Conservation (phyloP, 1,284 basidiomycete species). For the Marasmius fiardii region DNA sequence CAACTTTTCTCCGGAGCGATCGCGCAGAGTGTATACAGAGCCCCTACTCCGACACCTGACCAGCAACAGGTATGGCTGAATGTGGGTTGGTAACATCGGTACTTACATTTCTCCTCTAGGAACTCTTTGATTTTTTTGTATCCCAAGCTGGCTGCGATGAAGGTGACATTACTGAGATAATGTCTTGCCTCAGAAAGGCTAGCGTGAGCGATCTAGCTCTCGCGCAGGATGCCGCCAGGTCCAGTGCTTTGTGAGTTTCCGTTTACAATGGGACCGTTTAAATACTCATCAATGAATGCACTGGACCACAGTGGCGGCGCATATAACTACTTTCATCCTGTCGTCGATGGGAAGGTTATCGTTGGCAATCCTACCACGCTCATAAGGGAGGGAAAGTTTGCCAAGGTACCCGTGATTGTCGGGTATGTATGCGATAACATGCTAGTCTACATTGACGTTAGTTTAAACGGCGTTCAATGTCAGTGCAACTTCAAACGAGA, state of each 20-base stretch:
- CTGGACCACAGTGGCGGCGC: slow-evolving; percentile 25
- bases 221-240: slow-evolving; percentile 47
- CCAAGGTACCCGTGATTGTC: slow-evolving; percentile 49
- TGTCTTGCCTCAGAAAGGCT: slow-evolving; percentile 46
- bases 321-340: slow-evolving; percentile 37
- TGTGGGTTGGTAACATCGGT: neutral
- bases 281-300: no score
- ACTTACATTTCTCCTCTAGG: slow-evolving; percentile 27
- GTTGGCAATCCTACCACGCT: slow-evolving; percentile 42
- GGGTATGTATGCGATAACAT: slow-evolving; percentile 37
- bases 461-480: neutral
- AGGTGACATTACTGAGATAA: slow-evolving; percentile 29
- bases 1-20: slow-evolving; percentile 49
- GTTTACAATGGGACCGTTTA: no score
- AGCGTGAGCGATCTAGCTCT: slow-evolving; percentile 44
- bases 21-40: slow-evolving; percentile 53
- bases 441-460: neutral
- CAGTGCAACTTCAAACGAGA: slow-evolving; percentile 56
- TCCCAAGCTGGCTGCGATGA: slow-evolving; percentile 42
- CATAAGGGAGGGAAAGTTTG: slow-evolving; percentile 39
- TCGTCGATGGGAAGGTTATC: slow-evolving; percentile 48
- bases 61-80: slow-evolving; percentile 39
- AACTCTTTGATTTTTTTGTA: slow-evolving; percentile 47
- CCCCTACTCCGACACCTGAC: slow-evolving; percentile 42
- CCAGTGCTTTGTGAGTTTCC: neutral